phyloP scores from a whole-genome alignment of 2,329 filamentous ascomycete species.

The Colletotrichum filicis region DNA sequence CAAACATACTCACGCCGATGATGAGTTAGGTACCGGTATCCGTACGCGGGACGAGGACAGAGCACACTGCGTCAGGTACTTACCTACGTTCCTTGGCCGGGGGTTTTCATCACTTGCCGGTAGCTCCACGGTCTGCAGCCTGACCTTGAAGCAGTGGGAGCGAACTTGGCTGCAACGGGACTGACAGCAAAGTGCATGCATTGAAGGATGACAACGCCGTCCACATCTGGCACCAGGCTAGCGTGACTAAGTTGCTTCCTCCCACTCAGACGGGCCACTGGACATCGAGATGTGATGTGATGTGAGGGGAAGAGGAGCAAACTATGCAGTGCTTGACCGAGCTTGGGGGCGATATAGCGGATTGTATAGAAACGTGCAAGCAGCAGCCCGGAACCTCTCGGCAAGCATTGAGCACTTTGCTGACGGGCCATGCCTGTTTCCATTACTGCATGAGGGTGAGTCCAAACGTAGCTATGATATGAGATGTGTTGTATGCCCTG shows the following conservation, averaged over 20 bases:
- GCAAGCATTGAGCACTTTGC: background rate
- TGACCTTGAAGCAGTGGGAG: background rate
- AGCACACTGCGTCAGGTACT: background rate
- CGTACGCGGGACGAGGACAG: background rate
- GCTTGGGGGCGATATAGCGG: background rate
- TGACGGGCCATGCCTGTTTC: background rate
- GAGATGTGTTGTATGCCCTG: background rate
- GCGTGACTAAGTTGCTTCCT: background rate
- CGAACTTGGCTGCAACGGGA: background rate
- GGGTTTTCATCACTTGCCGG: background rate
- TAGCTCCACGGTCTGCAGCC: background rate
- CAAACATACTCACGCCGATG: background rate
- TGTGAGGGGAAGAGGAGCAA: too few relatives aligned
- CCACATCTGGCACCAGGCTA: background rate
- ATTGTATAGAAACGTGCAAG: background rate
- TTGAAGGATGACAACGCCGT: background rate
- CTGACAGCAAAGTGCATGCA: constrained; percentile 17
- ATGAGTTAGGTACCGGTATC: background rate
- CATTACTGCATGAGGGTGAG: background rate
- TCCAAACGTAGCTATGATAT: background rate
- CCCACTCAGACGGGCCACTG: background rate
- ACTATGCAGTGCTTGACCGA: background rate
- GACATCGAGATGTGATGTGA: too few relatives aligned
- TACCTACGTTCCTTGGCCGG: background rate
- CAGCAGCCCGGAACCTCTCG: background rate